Evolutionary conservation across 148 eudicot species (phyloP), one percentile per base, ranked within the genome.

Genomic region (Drosera capensis): DNA sequence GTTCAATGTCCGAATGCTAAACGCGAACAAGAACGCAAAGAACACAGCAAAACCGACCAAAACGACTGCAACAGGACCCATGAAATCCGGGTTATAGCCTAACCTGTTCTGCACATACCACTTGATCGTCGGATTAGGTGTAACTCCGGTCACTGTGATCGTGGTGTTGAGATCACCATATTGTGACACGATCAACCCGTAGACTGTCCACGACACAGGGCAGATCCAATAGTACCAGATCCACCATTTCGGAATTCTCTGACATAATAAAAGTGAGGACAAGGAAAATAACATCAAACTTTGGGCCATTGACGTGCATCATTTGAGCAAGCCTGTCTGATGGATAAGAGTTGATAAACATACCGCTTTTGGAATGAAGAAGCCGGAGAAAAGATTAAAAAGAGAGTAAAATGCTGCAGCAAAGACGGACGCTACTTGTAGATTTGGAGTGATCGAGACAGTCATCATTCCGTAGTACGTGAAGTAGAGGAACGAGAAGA

Each of bases 381-480:
- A 90, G 26, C 99, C 99, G 7, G 99, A 90, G 61, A 90, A 90
- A 23, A 90, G 82, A 59, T 90, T 85, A 77, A 84, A 85, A 26
- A 90, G 74, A 2, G 85, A 66, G 31, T 85, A 90, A 58, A 90
- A 84, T 1, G 88, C 87, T 2, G 95, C 88, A 15, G 95, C 95
- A 51, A 90, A 85, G 41, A 90, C 78, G 0, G 99, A 69, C 23
- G 99, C 95, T 14, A 90, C 78, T 74, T 85, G 93, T 51, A 78
- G 94, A 68, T 90, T 90, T 18, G 95, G 99, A 44, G 99, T 81
- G 71, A 90, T 63, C 55, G 99, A 80, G 29, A 90, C 93, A 0
- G 95, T 78, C 99, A 90, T 90, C 99, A 90, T 90, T 36, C 99
- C 99, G 22, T 90, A 90, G 70, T 81, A 90, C 0, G 99, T 85